Conservation (phyloP, 2,329 filamentous ascomycete species). For the Fusarium dimerum region DNA sequence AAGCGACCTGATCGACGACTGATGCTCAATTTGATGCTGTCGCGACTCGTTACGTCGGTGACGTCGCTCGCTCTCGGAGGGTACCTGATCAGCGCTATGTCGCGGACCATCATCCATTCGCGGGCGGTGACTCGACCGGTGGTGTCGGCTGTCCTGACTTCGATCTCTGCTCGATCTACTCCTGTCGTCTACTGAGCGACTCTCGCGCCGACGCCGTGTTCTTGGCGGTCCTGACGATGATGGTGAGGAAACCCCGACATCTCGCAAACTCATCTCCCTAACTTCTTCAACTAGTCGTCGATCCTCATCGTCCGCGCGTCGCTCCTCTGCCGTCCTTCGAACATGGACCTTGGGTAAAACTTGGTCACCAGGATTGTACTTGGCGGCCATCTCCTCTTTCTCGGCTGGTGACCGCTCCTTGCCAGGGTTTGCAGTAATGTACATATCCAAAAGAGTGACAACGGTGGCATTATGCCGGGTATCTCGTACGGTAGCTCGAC, state of each 20-base stretch:
- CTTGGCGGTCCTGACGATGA: slow-evolving; percentile 32
- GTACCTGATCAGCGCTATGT: slow-evolving; percentile 38
- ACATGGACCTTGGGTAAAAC: slow-evolving; percentile 67
- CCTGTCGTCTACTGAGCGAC: slow-evolving; percentile 36
- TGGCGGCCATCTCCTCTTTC: slow-evolving; percentile 71
- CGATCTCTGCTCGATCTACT: slow-evolving; percentile 34
- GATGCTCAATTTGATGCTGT: slow-evolving; percentile 75
- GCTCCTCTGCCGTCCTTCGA: slow-evolving; percentile 53
- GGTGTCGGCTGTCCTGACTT: slow-evolving; percentile 33
- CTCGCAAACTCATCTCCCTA: slow-evolving; percentile 71
- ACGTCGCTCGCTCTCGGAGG: slow-evolving; percentile 36
- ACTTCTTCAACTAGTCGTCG: slow-evolving; percentile 70
- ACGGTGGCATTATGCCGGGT: slow-evolving; percentile 90
- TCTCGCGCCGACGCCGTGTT: slow-evolving; percentile 34
- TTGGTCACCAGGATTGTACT: slow-evolving; percentile 80
- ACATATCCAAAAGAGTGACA: slow-evolving; percentile 87
- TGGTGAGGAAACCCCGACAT: slow-evolving; percentile 53
- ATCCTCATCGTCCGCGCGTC: slow-evolving; percentile 64
- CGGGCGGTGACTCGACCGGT: slow-evolving; percentile 25
- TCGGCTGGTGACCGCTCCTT: slow-evolving; percentile 71
- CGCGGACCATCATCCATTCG: slow-evolving; percentile 28
- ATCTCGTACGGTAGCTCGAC: slow-evolving; percentile 81
- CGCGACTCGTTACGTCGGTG: slow-evolving; percentile 47
- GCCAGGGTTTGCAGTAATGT: slow-evolving; percentile 75
- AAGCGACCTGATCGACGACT: slow-evolving; percentile 82